A percentile compares a stretch with the other conserved stretches of the same genome.
Evolutionary conservation across 257 asterid species (phyloP).

Genomic region (Solanum neorickii): DNA sequence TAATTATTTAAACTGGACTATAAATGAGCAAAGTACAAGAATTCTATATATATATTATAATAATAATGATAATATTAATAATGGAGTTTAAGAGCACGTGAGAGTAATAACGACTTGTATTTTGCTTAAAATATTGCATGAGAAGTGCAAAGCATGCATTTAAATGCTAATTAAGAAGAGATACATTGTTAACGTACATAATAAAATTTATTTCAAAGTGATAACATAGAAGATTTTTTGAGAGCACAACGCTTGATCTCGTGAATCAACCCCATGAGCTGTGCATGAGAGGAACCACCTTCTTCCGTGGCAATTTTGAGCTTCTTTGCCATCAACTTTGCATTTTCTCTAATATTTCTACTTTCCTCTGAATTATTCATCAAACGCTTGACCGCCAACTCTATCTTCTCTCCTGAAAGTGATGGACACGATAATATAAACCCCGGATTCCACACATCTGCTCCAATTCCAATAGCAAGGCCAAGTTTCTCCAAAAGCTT

Average conservation of each 20-base stretch:
- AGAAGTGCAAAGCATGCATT: background rate
- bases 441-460: background rate
- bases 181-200: background rate
- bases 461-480: background rate
- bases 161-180: background rate
- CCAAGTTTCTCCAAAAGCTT: background rate
- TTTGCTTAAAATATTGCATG: background rate
- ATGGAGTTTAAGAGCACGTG: no score
- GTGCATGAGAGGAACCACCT: background rate
- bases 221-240: background rate
- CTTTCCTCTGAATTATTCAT: background rate
- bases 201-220: background rate
- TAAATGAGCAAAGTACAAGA: no score
- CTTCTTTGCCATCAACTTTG: background rate
- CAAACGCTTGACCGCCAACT: background rate
- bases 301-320: background rate
- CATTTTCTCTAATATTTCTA: background rate
- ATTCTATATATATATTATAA: no score
- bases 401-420: background rate
- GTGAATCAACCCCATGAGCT: background rate
- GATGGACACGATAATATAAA: background rate
- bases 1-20: no score
- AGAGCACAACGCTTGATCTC: background rate
- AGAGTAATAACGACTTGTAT: no score
- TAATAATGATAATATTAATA: no score